Evolutionary conservation across 371 early-diverging fungal genomes (phyloP), one percentile per base, ranked within the genome.

Genomic region (Choanephora cucurbitarum): DNA sequence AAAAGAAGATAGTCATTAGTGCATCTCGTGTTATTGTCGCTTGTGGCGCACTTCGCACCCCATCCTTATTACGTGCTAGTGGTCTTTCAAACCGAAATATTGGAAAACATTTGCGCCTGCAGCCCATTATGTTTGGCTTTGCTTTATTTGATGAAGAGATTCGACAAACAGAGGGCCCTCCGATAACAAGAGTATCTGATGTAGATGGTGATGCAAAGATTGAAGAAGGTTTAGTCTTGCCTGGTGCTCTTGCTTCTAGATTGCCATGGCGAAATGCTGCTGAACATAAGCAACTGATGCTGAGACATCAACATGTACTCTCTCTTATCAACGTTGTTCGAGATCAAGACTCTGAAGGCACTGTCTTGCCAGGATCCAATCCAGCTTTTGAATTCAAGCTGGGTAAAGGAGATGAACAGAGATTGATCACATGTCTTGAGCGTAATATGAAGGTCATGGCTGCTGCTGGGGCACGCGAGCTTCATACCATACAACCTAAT

Each of bases 21-120:
- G 82, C 89, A 1, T 55, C 67, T 31, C 72, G 64, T 17, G 86
- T 90, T 0, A 80, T 91, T 18, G 69, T 80, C 21, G 63, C 87
- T 31, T 72, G 72, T 43, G 92, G 92, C 1, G 73, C 88, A 2
- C 60, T 91, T 49, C 75, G 84, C 51, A 75, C 87, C 0, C 91
- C 91, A 0, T 75, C 81, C 13, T 40, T 91, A 9, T 59, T 91
- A 46, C 64, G 64, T 17, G 70, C 82, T 9, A 82, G 82, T 51
- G 88, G 89, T 22, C 62, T 91, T 43, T 72, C 69, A 24, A 89
- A 89, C 64, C 66, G 64, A 34, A 46, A 88, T 60, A 86, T 91
- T 66, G 92, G 92, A 7, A 51, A 63, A 9, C 64, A 89, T 49
- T 49, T 75, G 1, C 49, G 69, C 23, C 61, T 87, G 11, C 91